A percentile compares a stretch with the other conserved stretches of the same genome.
Conservation (phyloP, 2,329 filamentous ascomycete genomes). For the Ophioceras dolichostomum region DNA sequence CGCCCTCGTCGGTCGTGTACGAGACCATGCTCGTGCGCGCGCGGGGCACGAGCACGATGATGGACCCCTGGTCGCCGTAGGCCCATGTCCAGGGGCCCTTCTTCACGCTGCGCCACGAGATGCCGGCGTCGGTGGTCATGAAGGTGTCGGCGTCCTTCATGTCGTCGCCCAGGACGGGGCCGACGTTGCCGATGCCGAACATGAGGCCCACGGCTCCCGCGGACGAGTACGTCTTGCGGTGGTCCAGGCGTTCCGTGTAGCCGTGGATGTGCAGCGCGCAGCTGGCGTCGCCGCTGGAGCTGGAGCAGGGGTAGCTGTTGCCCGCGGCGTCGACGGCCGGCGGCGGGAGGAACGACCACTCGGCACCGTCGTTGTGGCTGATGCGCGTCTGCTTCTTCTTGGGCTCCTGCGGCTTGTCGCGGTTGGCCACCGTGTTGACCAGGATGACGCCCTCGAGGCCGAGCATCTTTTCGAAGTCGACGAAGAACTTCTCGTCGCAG, state of each 20-base stretch:
- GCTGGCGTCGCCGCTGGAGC: slow-evolving; percentile 43
- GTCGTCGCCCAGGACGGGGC: slow-evolving; percentile 46
- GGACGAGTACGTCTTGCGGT: slow-evolving; percentile 76
- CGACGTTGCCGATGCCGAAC: slow-evolving; percentile 87
- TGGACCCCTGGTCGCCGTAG: slow-evolving; percentile 87
- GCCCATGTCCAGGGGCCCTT: slow-evolving; percentile 89
- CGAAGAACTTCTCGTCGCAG: slow-evolving; percentile 61
- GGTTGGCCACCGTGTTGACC: slow-evolving; percentile 75
- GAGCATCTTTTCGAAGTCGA: slow-evolving; percentile 93
- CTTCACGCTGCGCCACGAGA: slow-evolving; percentile 75
- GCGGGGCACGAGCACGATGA: slow-evolving; percentile 77
- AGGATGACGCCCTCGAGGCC: slow-evolving; percentile 83
- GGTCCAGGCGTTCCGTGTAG: slow-evolving; percentile 81
- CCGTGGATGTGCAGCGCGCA: slow-evolving; percentile 91
- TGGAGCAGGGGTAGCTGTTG: slow-evolving; percentile 56
- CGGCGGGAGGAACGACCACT: slow-evolving; percentile 70
- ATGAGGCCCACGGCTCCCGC: slow-evolving; percentile 80
- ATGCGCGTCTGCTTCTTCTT: slow-evolving; percentile 88
- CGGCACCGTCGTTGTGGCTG: slow-evolving; percentile 88
- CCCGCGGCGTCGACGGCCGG: slow-evolving; percentile 58
- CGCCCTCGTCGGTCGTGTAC: slow-evolving; percentile 53
- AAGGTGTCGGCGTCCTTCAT: slow-evolving; percentile 75
- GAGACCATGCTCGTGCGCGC: slow-evolving; percentile 50
- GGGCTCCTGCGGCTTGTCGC: slow-evolving; percentile 46
- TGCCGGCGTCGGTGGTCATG: slow-evolving; percentile 81